Evolutionary conservation across 129 eudicot genomes (phyloP), one percentile per base, ranked within the genome.

Genomic region (Helianthus tuberosus): DNA sequence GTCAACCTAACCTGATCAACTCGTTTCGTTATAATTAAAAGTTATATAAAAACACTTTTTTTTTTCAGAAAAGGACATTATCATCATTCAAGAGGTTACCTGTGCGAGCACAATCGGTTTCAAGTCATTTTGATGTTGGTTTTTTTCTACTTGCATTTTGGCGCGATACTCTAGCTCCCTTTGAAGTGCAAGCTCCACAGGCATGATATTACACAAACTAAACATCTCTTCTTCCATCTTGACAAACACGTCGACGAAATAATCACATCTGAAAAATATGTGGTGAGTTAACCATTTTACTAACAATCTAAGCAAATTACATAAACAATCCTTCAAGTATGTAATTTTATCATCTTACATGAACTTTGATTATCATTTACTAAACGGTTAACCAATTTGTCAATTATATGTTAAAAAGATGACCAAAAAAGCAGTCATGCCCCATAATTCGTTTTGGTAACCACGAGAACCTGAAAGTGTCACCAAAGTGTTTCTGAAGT

Each of bases 211-310:
- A 36, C 74, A 25, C 76, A 85, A 27, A 1, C 52, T 69, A 63
- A 85, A 75, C 86, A 82, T 85, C 82, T 85, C 86, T 48, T 75
- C 86, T 38, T 85, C 89, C 89, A 85, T 85, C 77, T 64, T 64
- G 49, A 69, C 43, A 69, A 14, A 73, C 41, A 48, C 47, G 27
- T 60, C 1, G 20, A 23, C 16, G 44, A 15, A 68, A 57, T 44
- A 17, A 46, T 66, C 70, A 64, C 67, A 72, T 53, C 52, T 71
- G 67, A 12, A 64, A 55, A 71, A 16, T 2, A 29, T 3, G 11
- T 13, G 44, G 46, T 72, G 3, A 32, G 16, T 66, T 66, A 66
- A 20, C 41, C 47, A 43, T n/a, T 1, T 64, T 35, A 64, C 8
- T 51, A 52, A 52, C 23, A 52, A 29, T 32, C 41, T 27, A 52